Conservation (phyloP, 345 rosid species). For the Toxicodendron radicans region DNA sequence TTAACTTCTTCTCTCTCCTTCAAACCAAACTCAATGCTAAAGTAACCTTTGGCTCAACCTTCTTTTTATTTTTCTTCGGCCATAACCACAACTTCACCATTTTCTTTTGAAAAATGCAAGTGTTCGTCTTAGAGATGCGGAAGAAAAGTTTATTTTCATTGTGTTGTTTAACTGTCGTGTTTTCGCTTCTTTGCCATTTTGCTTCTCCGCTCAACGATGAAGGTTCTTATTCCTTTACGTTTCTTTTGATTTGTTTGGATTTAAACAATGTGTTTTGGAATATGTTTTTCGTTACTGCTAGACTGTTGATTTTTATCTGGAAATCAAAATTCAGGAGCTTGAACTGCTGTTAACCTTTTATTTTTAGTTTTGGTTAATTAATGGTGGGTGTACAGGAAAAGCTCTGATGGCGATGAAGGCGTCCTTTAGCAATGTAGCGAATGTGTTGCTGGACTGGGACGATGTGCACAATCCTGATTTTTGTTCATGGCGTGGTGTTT, state of each 20-base stretch:
- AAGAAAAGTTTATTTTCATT: not conserved
- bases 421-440: slow-evolving; percentile 68
- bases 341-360: no score
- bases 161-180: slow-evolving; percentile 22
- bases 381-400: slow-evolving; percentile 48
- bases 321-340: no score
- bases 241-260: not conserved
- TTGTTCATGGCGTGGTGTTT: slow-evolving; percentile 93
- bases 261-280: no score
- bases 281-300: no score
- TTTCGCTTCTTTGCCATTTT: slow-evolving; percentile 32
- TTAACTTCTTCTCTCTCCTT: slow-evolving; percentile 20
- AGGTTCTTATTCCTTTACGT: slow-evolving; percentile 34
- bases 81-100: not conserved
- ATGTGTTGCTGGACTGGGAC: slow-evolving; percentile 85
- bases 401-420: slow-evolving; percentile 73
- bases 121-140: not conserved
- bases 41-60: not conserved
- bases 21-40: slow-evolving; percentile 5
- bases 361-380: no score
- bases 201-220: slow-evolving; percentile 53
- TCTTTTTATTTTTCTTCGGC: not conserved
- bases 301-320: no score
- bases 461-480: slow-evolving; percentile 53
- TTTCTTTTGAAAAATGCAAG: not conserved